Base-by-base conservation (phyloP, 352 stramenopile species). In the Globisporangium cystogenes region DNA sequence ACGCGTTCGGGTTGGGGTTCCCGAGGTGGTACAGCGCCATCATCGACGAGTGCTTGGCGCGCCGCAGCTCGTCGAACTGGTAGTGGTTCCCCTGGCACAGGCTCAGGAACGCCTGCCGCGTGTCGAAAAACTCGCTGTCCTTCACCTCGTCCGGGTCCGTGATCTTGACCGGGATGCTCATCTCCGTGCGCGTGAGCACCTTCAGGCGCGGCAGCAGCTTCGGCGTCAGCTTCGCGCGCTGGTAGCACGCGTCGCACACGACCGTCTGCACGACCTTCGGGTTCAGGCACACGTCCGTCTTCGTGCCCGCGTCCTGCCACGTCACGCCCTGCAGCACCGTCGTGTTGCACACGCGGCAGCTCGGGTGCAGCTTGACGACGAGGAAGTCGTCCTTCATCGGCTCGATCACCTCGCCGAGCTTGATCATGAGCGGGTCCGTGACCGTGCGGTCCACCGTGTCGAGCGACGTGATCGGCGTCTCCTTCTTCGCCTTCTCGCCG, bases 41-140 rank as follows among this genome's bases (percentile, higher is more conserved):
- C 96, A 99, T 99, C 2, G 93, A 99, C 58, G 96, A 98, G 73
- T 99, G 97, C 69, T 99, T 99, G 1, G 96, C 97, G 45, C 97
- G 82, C 23, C 97, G 90, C 33, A 99, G 76, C 66, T 98, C 86
- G 68, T 99, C 97, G 60, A 99, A 99, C 71, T 99, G 97, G 75
- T 99, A 99, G 65, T 99, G 96, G 65, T 99, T 99, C 23, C 83
- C 78, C 29, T 90, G 84, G 61, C 96, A 99, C 16, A 99, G 65
- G 65, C 97, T 98, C 57, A 99, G 80, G 67, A 99, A 99, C 1
- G 93, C 91, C 69, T 99, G 96, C 36, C 97, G 89, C 51, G 97
- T 99, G 67, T 99, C 97, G 35, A 97, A 93, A 61, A 96, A 93
- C 70, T 96, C 85, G 62, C 78, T 91, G 53, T 95, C 83, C 51